Percentiles rank a stretch among this genome's conserved stretches.
These are phyloP conservation scores for Trypanosoma congolense DNA, from an alignment of 208 protist species.

Conservation along the genomic window DNA sequence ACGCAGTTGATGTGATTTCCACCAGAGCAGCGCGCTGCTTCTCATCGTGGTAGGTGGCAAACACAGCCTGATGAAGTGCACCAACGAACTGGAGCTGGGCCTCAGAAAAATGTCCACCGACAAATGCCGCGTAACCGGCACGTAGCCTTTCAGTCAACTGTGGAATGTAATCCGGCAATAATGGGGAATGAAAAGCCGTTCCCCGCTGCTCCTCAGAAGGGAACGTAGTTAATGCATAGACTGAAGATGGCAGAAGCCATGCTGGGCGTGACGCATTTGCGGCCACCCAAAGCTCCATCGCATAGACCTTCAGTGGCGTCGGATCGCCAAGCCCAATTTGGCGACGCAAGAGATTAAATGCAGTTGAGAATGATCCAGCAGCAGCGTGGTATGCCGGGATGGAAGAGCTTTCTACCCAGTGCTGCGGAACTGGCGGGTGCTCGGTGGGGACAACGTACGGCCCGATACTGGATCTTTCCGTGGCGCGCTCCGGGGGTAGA, in stretches of 20 bases:
- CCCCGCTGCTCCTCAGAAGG: constrained; percentile 34
- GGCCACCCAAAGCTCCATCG: constrained; percentile 80
- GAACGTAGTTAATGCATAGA: constrained; percentile 37
- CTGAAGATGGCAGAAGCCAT: constrained; percentile 28
- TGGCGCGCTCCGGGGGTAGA: constrained; percentile 23
- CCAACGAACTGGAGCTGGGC: constrained; percentile 67
- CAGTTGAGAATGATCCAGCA: constrained; percentile 92
- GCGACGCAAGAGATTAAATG: constrained; percentile 83
- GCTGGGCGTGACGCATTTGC: constrained; percentile 57
- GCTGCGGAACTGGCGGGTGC: constrained; percentile 42
- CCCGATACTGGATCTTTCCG: constrained; percentile 2
- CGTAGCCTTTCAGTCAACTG: constrained; percentile 60
- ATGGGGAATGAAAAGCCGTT: constrained; percentile 33
- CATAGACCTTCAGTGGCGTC: constrained; percentile 80
- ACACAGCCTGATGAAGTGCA: constrained; percentile 76
- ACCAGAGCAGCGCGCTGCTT: constrained; percentile 38
- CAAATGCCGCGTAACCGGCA: constrained; percentile 79
- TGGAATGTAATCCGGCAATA: constrained; percentile 56
- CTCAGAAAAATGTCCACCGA: constrained; percentile 90
- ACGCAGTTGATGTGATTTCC: constrained; percentile 51
- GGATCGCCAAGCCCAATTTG: constrained; percentile 92
- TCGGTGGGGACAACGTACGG: constrained; percentile 46
- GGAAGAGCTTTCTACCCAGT: constrained; percentile 84
- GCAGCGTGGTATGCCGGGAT: constrained; percentile 92
- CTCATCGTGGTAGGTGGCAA: constrained; percentile 77